phyloP scores from a whole-genome alignment of 148 eudicot genomes.

The Talinum fruticosum region DNA sequence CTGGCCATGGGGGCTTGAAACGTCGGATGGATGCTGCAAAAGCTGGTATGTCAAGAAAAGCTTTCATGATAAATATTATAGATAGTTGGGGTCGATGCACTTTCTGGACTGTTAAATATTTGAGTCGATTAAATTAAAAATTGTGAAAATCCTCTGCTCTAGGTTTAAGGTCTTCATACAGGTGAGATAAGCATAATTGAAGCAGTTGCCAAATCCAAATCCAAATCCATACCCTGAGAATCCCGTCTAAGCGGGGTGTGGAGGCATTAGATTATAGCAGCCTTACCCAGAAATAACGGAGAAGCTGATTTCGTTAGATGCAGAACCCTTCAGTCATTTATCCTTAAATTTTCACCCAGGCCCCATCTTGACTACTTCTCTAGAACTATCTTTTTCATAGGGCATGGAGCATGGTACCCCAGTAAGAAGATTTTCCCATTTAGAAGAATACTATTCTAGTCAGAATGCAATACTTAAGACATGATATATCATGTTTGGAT shows the following conservation, averaged over 20 bases:
- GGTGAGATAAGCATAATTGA: too few relatives aligned
- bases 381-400: background rate
- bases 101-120: background rate
- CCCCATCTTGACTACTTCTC: background rate
- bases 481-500: background rate
- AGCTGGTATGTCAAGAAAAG: slow-evolving; percentile 34
- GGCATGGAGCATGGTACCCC: background rate
- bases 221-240: too few relatives aligned
- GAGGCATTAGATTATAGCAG: too few relatives aligned
- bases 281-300: too few relatives aligned
- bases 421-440: background rate
- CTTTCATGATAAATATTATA: background rate
- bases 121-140: background rate
- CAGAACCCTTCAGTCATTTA: too few relatives aligned
- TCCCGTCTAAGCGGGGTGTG: too few relatives aligned
- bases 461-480: too few relatives aligned
- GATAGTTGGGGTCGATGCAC: background rate
- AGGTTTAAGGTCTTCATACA: background rate
- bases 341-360: background rate
- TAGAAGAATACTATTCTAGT: background rate
- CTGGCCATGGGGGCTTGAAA: slow-evolving; percentile 28
- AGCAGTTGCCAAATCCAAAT: too few relatives aligned
- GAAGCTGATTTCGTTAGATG: too few relatives aligned
- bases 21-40: slow-evolving; percentile 25
- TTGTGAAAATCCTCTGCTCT: background rate